Base-by-base conservation (phyloP, 257 asterid species). In the Cynanchum wilfordii region DNA sequence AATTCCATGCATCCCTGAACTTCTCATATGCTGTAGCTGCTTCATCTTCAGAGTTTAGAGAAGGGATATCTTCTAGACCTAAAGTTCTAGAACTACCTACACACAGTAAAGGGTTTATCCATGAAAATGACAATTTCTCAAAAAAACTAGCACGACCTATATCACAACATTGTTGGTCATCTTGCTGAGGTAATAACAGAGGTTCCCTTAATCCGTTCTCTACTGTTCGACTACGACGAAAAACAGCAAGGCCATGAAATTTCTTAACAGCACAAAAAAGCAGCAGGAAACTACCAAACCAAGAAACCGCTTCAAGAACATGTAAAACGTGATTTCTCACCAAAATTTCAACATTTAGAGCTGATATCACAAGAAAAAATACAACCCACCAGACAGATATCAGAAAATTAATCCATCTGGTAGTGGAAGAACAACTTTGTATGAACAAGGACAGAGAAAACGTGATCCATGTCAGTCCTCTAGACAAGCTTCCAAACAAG, bases 371-470 rank as follows among this genome's bases (percentile, higher is more conserved):
- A 59, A 87, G 38, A 65, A 84, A 87, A 44, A 79, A 79, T 20
- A 80, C 27, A 12, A 86, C 17, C 93, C 96, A 90, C 91, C 97
- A 90, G 69, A 72, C 75, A 25, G 84, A 77, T 69, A 81, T 81
- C 36, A 90, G 54, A 45, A 82, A 59, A 58, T 68, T 68, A 29
- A 82, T 70, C 85, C 82, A 73, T 76, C 77, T 86, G 1, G 87
- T 42, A 3, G 38, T 33, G 38, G 38, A 33, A 33, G 0, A 33
- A 2, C 47, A 84, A 67, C 84, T 85, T 75, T 81, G 80, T 22
- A 87, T 62, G 25, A 82, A 72, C 76, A 82, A 74, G 65, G 97
- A 87, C 50, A 88, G 16, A 10, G 81, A 70, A 47, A 88, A 69
- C 13, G 83, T 50, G 15, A 81, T 77, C 97, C 96, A 90, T 73